Evolutionary conservation across 2,329 filamentous ascomycete species (phyloP), one percentile per base, ranked within the genome.

Genomic region (Pseudofabraea citricarpa): DNA sequence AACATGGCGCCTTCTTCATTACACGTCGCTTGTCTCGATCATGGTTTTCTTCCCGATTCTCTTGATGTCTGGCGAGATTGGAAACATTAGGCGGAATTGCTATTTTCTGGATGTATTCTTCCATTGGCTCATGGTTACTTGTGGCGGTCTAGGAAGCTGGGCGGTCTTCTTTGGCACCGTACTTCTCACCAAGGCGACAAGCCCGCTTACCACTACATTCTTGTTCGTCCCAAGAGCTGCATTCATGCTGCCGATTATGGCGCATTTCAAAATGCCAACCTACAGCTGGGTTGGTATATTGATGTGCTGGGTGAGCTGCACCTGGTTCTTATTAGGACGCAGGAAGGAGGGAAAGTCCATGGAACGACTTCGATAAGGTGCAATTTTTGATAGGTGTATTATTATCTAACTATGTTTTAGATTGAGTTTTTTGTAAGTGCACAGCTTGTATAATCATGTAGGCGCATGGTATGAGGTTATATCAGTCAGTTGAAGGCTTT

Each of bases 41-140:
- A 49, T 71, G 22, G 56, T 75, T 2, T 65, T 75, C 31, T 63
- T 69, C 1, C 73, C 73, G 1, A 64, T 75, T 33, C 65, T 74
- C 16, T 54, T 75, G 20, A 48, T 77, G 15, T 72, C 69, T 2
- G 73, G 73, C 23, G 73, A 76, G 41, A 51, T 74, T 2, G 55
- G 58, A 5, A 64, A 71, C 43, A 74, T 77, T 24, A 63, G 63
- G 41, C 66, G 69, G 15, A 75, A 76, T 47, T 74, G 74, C 43
- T 74, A 75, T 42, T 71, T 75, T 57, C 64, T 77, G 9, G 73
- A 77, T 45, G 70, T 75, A 1, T 71, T 72, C 2, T 77, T 72
- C 56, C 75, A 75, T 60, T 77, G 73, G 73, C 59, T 76, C 32
- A 70, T 76, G 65, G 68, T 71, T 29, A 52, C 69, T 4, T 71